phyloP scores from a whole-genome alignment of 306 rosid genomes.

The peach (Prunus persica) region Prunus_persica_NCBIv2 NC_034013.1:15112501-15113000 shows the following conservation, averaged over 20 bases:
- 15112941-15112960: not conserved
- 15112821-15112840: conserved; percentile 83
- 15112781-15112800: not conserved
- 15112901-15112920: conserved; percentile 86
- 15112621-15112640: too few relatives aligned
- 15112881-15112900: conserved; percentile 92
- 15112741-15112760: too few relatives aligned
- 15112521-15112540: conserved; percentile 11
- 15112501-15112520: conserved; percentile 88
- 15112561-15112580: not conserved
- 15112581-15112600: not conserved
- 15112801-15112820: conserved; percentile 19
- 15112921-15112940: conserved; percentile 30
- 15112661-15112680: not conserved
- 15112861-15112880: conserved; percentile 93
- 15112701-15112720: too few relatives aligned
- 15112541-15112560: not conserved
- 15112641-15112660: too few relatives aligned
- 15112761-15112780: not conserved
- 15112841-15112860: conserved; percentile 95
- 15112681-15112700: too few relatives aligned
- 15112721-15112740: too few relatives aligned
- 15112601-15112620: not conserved
- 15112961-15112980: conserved; percentile 9
- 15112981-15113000: conserved; percentile 5